Conservation (phyloP, 139 green algal genomes). For the Klebsormidium nitens region DNA sequence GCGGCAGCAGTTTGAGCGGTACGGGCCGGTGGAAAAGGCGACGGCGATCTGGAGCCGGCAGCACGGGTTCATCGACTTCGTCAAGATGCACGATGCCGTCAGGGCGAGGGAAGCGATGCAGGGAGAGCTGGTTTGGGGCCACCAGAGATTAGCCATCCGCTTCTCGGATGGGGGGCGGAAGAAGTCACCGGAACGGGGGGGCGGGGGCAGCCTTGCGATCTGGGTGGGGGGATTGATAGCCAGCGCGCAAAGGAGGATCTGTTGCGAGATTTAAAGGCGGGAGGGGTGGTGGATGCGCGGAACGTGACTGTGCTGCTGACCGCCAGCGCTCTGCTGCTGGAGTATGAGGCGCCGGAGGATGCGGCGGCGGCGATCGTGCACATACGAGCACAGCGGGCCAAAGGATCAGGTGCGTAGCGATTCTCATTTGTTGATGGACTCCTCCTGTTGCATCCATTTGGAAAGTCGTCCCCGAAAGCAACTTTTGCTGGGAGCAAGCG, state of each 20-base stretch:
- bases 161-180: neutral
- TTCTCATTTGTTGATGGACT: too few species aligned
- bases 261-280: constrained; percentile 8
- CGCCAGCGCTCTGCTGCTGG: constrained; percentile 34
- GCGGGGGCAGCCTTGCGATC: constrained; percentile 13
- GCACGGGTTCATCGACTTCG: neutral
- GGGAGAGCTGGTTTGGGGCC: constrained; percentile 1
- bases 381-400: constrained; percentile 15
- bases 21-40: constrained; percentile 5
- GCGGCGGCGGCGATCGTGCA: constrained; percentile 11
- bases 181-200: neutral
- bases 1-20: constrained; percentile 7
- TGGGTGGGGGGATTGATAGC: constrained; percentile 35
- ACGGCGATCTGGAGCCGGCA: neutral
- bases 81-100: constrained; percentile 24
- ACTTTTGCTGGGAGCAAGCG: too few species aligned
- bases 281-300: neutral
- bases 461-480: too few species aligned
- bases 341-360: constrained; percentile 24
- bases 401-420: too few species aligned
- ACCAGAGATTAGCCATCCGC: neutral
- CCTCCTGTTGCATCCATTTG: too few species aligned
- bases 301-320: constrained; percentile 24
- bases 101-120: constrained; percentile 30
- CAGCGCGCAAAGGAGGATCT: constrained; percentile 39